Evolutionary conservation across 2,329 filamentous ascomycete genomes (phyloP), one percentile per base, ranked within the genome.

Genomic region (Cladophialophora carrionii): DNA sequence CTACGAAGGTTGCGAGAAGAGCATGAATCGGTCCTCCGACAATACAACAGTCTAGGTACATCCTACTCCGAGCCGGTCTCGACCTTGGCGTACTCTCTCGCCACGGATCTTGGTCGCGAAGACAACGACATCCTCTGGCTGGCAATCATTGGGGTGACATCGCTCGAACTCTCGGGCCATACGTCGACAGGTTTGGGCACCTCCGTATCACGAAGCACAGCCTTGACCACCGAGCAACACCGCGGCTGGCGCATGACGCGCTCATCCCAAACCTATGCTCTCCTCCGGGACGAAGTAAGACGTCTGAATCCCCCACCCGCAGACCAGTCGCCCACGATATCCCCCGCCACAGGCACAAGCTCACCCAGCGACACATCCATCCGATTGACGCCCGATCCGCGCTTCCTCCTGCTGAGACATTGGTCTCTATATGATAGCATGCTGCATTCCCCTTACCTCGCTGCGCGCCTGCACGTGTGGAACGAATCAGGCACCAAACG

Each of bases 401-500:
- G 91, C 48, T 96, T 99, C 71, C 84, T 98, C 29, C 85, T 99
- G 0, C 91, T 98, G 60, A 85, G 95, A 37, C 95, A 99, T 76
- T 99, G 95, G 95, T 96, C 92, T 71, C 82, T 99, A 14, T 98
- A 98, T 77, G 95, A 99, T 74, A 96, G 92, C 76, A 98, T 99
- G 95, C 84, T 98, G 12, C 95, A 99, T 76, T 97, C 93, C 0
- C 93, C 94, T 0, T 98, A 97, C 74, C 85, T 99, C 4, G 94
- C 96, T 65, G 91, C 94, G 3, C 87, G 92, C 34, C 84, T 99
- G 53, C 94, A 96, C 77, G 92, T 96, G 54, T 99, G 95, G 94
- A 96, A 89, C 66, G 95, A 98, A 68, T 86, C 85, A 57, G 95
- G 95, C 2, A 85, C 91, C 60, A 96, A 96, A 76, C 87, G 94